Base-by-base conservation (phyloP, 306 rosid genomes). In the Morella rubra region DNA sequence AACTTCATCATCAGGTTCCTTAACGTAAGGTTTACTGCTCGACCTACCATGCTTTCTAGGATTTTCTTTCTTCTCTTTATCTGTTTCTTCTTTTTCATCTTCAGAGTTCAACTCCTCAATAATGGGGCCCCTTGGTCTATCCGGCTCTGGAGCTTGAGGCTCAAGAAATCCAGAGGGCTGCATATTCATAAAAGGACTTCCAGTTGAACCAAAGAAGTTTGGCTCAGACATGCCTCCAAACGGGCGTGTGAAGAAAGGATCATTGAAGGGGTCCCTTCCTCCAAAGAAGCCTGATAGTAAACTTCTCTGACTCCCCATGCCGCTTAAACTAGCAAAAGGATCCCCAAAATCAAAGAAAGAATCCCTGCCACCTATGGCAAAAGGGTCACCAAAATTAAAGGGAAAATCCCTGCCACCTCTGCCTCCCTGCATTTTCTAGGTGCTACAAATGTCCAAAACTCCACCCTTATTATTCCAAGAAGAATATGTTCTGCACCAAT, bases 91-190 rank as follows among this genome's bases (percentile, higher is more conserved):
- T 0, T 86, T 73, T 55, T 90, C 97, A 42, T 90, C 84, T 81
- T 92, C 97, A 72, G 97, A 89, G 79, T 81, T 77, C 75, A 95
- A 69, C 55, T 94, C 96, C 96, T 95, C 90, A 73, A 92, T 95
- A 72, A 95, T 78, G 1, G 86, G 97, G 6, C 96, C 97, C 81
- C 93, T 81, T 2, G 79, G 67, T 50, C 58, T 78, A 44, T 76
- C 85, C 19, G 86, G 83, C 84, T 80, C 91, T 11, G 86, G 85
- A 19, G 88, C 82, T 79, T 83, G 92, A 58, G 84, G 80, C 77
- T 82, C 92, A 50, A 86, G 74, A 50, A 87, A 85, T 77, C 91
- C 92, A 75, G 82, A 18, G 1, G 94, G 84, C 13, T 76, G 84
- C 93, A 82, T 87, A 50, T 42, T 42, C 0, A 70, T 70, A 52